These are phyloP conservation scores for Mycena floridula DNA, from an alignment of 768 basidiomycete species.

Conservation along the genomic window DNA sequence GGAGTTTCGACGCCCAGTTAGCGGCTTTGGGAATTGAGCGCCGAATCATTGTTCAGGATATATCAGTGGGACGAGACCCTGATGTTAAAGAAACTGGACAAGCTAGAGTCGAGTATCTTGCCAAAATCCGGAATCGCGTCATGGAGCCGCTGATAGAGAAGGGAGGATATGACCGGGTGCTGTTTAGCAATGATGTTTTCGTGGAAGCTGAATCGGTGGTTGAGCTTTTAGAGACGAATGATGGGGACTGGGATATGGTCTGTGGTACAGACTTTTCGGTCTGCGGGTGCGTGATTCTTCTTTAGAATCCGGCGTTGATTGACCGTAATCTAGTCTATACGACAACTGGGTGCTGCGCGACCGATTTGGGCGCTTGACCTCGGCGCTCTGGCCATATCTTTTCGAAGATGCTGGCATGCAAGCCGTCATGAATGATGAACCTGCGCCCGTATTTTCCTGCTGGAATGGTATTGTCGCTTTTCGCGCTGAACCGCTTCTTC, in stretches of 20 bases:
- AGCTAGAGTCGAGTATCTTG: slow-evolving; percentile 29
- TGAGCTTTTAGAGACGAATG: slow-evolving; percentile 30
- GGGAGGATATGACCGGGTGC: slow-evolving; percentile 30
- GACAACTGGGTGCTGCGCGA: slow-evolving; percentile 34
- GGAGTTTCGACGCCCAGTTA: slow-evolving; percentile 18
- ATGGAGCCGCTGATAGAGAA: slow-evolving; percentile 30
- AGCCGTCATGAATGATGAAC: slow-evolving; percentile 29
- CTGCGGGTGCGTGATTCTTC: slow-evolving; percentile 15
- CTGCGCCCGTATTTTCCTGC: slow-evolving; percentile 38
- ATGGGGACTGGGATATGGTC: slow-evolving; percentile 35
- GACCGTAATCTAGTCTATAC: slow-evolving; percentile 18
- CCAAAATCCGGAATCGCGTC: slow-evolving; percentile 32
- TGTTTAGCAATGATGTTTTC: slow-evolving; percentile 38
- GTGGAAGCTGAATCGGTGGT: slow-evolving; percentile 34
- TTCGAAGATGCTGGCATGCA: slow-evolving; percentile 28
- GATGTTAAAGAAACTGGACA: slow-evolving; percentile 17
- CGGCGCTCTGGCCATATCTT: slow-evolving; percentile 34
- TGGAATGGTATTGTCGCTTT: slow-evolving; percentile 42
- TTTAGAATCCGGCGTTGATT: not conserved
- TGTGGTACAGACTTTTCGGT: slow-evolving; percentile 33
- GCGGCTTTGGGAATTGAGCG: slow-evolving; percentile 16
- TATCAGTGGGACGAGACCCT: slow-evolving; percentile 16
- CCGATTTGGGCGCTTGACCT: slow-evolving; percentile 22
- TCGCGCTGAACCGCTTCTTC: slow-evolving; percentile 33
- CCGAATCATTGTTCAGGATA: slow-evolving; percentile 23